Percentiles rank a stretch among this genome's conserved stretches.
Evolutionary conservation across 768 basidiomycete species (phyloP).

Genomic region (Phlegmacium glaucopus): DNA sequence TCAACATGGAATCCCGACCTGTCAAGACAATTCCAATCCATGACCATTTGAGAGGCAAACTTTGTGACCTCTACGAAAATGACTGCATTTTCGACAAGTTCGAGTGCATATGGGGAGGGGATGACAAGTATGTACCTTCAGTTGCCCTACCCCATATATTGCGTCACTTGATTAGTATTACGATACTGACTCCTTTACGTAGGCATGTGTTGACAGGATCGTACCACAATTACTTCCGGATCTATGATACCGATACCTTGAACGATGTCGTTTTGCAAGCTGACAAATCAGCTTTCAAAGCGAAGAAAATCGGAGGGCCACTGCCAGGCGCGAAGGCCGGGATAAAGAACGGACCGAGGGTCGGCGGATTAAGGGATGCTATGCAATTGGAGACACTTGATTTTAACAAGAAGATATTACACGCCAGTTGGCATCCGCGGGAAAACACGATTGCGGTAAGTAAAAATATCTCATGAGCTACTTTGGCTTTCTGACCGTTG

Average conservation of each 20-base stretch:
- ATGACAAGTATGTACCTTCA: conserved; percentile 73
- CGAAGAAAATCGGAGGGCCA: conserved; percentile 95
- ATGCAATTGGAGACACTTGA: conserved; percentile 86
- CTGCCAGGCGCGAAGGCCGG: conserved; percentile 66
- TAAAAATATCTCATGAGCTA: conserved; percentile 11
- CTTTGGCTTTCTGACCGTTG: conserved; percentile 4
- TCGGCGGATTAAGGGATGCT: conserved; percentile 71
- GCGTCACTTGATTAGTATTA: conserved; percentile 13
- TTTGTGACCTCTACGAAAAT: conserved; percentile 98
- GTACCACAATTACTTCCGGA: conserved; percentile 99
- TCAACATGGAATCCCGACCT: conserved; percentile 97
- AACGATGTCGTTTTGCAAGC: conserved; percentile 95
- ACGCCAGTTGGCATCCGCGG: conserved; percentile 95
- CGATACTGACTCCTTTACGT: conserved; percentile 9
- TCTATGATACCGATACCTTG: conserved; percentile 88
- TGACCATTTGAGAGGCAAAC: conserved; percentile 94
- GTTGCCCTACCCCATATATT: conserved; percentile 19
- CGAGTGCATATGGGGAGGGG: conserved; percentile 97
- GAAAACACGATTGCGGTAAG: conserved; percentile 97
- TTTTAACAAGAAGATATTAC: conserved; percentile 97
- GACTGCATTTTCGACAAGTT: conserved; percentile 99
- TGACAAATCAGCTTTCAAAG: conserved; percentile 99
- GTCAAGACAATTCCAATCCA: conserved; percentile 98
- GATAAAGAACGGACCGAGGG: conserved; percentile 74
- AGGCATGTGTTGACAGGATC: conserved; percentile 99